Base-by-base conservation (phyloP, 371 early-diverging fungal species). In the Apophysomyces ossiformis region DNA sequence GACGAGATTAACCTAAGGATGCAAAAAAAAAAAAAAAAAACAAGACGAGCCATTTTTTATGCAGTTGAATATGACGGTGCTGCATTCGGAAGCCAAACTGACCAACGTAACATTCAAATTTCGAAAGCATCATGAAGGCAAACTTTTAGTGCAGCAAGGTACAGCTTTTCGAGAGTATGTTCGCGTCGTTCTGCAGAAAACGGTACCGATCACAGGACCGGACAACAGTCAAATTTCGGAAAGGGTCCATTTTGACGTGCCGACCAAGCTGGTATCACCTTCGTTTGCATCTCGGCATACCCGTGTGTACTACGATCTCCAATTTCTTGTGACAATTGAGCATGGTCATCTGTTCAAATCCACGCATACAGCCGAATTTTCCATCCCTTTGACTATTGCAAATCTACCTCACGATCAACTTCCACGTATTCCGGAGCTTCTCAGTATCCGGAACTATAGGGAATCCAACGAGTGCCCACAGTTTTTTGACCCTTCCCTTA, bases 81-180 rank as follows among this genome's bases (percentile, higher is more conserved):
- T 70, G 12, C 72, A 71, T 16, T 63, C 75, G 13, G 83, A 82
- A 36, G 63, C 72, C 36, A 69, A 69, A n/a, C 68, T 82, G 6
- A 59, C 69, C 2, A 44, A 39, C 8, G 64, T 82, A 6, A 32
- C 37, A 11, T 82, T 72, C 64, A 74, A 71, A 58, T 77, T 82
- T 47, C 76, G 79, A 32, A 82, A 82, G 38, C 79, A 78, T 54
- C 79, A 82, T 63, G 79, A 82, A 63, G 83, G 83, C 6, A 77
- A 79, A 41, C 74, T 82, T 73, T 57, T 77, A 12, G 66, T 82
- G 13, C 75, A 76, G 54, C 78, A 73, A 57, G 83, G 83, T 0
- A 82, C 79, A 35, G 83, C 83, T 0, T 78, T 76, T 45, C 61
- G 69, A 45, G 77, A 79, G 13, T 65, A 78, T 43, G 61, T 76